Conservation (phyloP, 257 asterid genomes). For the Salvia hispanica region DNA sequence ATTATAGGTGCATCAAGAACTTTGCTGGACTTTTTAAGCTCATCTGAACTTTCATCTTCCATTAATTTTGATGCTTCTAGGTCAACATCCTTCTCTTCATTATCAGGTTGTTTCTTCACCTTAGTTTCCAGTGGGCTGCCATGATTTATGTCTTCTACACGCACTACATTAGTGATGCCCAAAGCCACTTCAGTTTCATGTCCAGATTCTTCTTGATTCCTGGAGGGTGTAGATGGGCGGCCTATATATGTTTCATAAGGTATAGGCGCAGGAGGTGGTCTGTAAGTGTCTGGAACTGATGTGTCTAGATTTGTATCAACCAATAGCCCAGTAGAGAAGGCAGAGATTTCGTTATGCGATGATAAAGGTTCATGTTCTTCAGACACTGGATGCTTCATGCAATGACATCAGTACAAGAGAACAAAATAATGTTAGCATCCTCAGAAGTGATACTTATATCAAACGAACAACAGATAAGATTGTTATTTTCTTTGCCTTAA, state of each 20-base stretch:
- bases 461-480: background rate
- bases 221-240: conserved; percentile 45
- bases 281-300: conserved; percentile 65
- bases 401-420: conserved; percentile 36
- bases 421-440: conserved; percentile 15
- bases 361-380: conserved; percentile 62
- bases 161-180: conserved; percentile 38
- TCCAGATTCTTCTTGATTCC: conserved; percentile 41
- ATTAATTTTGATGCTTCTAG: conserved; percentile 44
- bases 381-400: conserved; percentile 64
- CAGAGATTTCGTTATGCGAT: conserved; percentile 46
- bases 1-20: conserved; percentile 36
- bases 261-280: conserved; percentile 75
- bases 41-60: conserved; percentile 58
- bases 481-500: background rate
- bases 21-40: conserved; percentile 56
- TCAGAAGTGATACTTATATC: conserved; percentile 3
- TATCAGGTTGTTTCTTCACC: conserved; percentile 52
- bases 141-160: conserved; percentile 40
- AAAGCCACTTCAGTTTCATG: conserved; percentile 43
- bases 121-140: conserved; percentile 46
- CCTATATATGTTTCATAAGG: conserved; percentile 63
- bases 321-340: conserved; percentile 59
- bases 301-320: conserved; percentile 88
- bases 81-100: conserved; percentile 36